phyloP scores from a whole-genome alignment of 495 filamentous ascomycete species.

The Letharia lupina region DNA sequence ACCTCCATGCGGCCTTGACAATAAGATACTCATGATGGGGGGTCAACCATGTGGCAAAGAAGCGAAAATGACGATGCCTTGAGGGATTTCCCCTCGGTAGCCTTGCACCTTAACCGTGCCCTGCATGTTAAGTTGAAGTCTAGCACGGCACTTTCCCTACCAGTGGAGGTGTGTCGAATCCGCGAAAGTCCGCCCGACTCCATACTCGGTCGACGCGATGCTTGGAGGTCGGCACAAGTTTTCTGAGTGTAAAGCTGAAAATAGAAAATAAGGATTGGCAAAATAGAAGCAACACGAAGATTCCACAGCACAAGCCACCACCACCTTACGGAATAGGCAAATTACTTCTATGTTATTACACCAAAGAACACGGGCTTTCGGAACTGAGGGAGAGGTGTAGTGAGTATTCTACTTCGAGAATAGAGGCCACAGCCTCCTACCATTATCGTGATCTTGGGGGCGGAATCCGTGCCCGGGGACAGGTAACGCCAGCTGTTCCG shows the following conservation, averaged over 20 bases:
- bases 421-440: background rate
- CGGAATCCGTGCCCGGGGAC: background rate
- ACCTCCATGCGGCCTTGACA: background rate
- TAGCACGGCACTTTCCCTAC: background rate
- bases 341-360: background rate
- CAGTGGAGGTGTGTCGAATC: background rate
- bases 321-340: background rate
- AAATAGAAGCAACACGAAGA: background rate
- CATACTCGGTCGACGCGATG: background rate
- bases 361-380: background rate
- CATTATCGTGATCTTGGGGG: background rate
- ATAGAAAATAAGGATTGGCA: background rate
- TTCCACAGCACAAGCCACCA: background rate
- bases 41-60: background rate
- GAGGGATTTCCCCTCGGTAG: background rate
- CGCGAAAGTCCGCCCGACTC: background rate
- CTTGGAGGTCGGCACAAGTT: background rate
- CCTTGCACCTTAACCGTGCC: background rate
- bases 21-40: background rate
- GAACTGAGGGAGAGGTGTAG: background rate
- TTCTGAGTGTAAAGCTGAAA: background rate
- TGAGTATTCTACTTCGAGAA: background rate
- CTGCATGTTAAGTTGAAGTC: background rate
- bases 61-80: background rate
- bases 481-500: background rate